These are phyloP conservation scores for Lentinula guzmanii DNA, from an alignment of 768 basidiomycete species.

Conservation along the genomic window DNA sequence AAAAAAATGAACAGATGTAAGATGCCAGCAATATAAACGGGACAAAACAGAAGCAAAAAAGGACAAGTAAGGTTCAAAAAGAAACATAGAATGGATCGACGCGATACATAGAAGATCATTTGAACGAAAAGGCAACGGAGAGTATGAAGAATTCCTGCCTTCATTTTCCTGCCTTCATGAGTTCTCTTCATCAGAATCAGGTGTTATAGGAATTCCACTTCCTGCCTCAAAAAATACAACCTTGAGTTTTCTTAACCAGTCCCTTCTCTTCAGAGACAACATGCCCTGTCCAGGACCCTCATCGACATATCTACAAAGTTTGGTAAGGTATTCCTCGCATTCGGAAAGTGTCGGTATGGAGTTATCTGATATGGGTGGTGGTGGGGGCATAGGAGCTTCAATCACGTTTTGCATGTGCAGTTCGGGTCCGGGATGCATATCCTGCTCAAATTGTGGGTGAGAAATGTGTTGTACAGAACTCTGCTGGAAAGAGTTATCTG, in stretches of 20 bases:
- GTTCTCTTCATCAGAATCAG: background rate
- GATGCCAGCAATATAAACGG: no score
- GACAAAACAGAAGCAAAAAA: no score
- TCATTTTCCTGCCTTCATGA: background rate
- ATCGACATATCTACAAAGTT: background rate
- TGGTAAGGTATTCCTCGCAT: conserved; percentile 1
- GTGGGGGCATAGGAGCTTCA: background rate
- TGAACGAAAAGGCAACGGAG: background rate
- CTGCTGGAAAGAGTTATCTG: background rate
- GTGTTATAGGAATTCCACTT: conserved; percentile 1
- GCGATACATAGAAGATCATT: no score
- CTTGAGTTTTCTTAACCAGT: conserved; percentile 3
- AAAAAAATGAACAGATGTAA: no score
- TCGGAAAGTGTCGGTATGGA: background rate
- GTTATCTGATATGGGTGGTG: conserved; percentile 2
- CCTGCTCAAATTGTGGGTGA: background rate
- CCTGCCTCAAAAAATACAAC: background rate
- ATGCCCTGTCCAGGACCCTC: background rate
- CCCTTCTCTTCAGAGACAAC: background rate
- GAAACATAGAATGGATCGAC: no score
- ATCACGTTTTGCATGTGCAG: background rate
- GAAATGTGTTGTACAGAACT: background rate
- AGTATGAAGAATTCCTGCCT: background rate
- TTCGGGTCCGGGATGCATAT: background rate
- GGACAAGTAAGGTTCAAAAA: no score